Percentiles rank a stretch among this genome's conserved stretches.
phyloP scores from a whole-genome alignment of 805 yeast genomes.

The Kodamaea neixiangensis region DNA sequence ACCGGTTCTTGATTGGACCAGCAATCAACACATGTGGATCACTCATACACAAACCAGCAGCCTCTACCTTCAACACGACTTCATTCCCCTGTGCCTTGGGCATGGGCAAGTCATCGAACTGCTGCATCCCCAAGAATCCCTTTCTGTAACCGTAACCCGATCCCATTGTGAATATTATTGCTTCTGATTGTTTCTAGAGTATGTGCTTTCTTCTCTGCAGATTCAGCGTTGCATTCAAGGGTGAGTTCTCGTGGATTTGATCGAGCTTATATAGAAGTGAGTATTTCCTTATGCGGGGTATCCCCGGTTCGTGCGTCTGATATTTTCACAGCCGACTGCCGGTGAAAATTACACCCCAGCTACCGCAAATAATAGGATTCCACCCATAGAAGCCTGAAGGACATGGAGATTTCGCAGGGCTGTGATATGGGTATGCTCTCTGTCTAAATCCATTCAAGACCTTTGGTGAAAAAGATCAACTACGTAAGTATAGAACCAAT shows the following conservation, averaged over 20 bases:
- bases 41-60: conserved; percentile 46
- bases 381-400: neutral
- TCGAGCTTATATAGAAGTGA: neutral
- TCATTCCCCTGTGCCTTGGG: conserved; percentile 29
- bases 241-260: neutral
- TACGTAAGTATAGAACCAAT: too few species aligned
- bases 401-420: neutral
- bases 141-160: conserved; percentile 33
- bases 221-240: neutral
- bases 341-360: neutral
- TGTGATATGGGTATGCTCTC: neutral
- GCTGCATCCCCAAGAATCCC: conserved; percentile 26
- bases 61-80: conserved; percentile 41
- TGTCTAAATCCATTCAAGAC: neutral
- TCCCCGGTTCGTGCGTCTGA: neutral
- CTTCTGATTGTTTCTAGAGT: neutral
- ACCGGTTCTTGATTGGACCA: conserved; percentile 15
- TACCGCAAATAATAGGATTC: neutral
- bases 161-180: conserved; percentile 7
- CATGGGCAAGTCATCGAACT: conserved; percentile 33
- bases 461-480: too few species aligned
- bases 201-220: neutral
- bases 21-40: conserved; percentile 39
- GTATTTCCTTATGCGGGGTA: neutral
- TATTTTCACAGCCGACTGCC: neutral